phyloP scores from a whole-genome alignment of 1,139 yeast species.

The Arxiozyma telluris region DNA sequence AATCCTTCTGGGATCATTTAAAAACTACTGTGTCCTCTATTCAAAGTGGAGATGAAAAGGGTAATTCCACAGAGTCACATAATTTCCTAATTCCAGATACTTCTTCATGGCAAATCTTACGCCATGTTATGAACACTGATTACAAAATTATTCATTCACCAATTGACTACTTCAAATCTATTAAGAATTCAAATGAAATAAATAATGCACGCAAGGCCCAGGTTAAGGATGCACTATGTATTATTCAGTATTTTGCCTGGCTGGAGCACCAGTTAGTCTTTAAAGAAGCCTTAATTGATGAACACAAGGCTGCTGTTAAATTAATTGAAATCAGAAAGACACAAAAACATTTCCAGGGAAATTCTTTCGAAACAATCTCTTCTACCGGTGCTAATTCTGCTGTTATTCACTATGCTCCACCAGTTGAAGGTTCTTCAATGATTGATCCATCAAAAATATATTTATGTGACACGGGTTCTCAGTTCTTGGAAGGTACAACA shows the following conservation, averaged over 20 bases:
- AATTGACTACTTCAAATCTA: slow-evolving; percentile 64
- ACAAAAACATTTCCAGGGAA: slow-evolving; percentile 61
- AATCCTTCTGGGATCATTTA: slow-evolving; percentile 48
- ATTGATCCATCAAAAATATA: slow-evolving; percentile 74
- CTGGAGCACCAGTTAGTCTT: slow-evolving; percentile 54
- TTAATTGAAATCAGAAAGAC: slow-evolving; percentile 53
- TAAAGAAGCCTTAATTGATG: slow-evolving; percentile 58
- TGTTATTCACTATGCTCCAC: slow-evolving; percentile 84
- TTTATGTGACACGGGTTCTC: slow-evolving; percentile 89
- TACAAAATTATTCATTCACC: slow-evolving; percentile 46
- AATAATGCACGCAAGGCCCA: slow-evolving; percentile 73
- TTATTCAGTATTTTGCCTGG: slow-evolving; percentile 78
- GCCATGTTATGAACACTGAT: slow-evolving; percentile 36
- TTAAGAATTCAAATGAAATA: slow-evolving; percentile 68
- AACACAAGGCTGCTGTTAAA: slow-evolving; percentile 68
- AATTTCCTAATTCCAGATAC: slow-evolving; percentile 54
- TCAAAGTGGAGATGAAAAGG: slow-evolving; percentile 1
- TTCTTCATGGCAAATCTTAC: slow-evolving; percentile 76
- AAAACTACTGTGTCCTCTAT: slow-evolving; percentile 12
- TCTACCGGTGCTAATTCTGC: slow-evolving; percentile 93
- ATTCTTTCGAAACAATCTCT: slow-evolving; percentile 86
- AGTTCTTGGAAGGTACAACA: slow-evolving; percentile 90
- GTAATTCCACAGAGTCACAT: slow-evolving; percentile 6
- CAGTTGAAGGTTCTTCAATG: slow-evolving; percentile 46
- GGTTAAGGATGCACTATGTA: slow-evolving; percentile 77